phyloP scores from a whole-genome alignment of 768 basidiomycete species.

The Tulasnella sp. region DNA sequence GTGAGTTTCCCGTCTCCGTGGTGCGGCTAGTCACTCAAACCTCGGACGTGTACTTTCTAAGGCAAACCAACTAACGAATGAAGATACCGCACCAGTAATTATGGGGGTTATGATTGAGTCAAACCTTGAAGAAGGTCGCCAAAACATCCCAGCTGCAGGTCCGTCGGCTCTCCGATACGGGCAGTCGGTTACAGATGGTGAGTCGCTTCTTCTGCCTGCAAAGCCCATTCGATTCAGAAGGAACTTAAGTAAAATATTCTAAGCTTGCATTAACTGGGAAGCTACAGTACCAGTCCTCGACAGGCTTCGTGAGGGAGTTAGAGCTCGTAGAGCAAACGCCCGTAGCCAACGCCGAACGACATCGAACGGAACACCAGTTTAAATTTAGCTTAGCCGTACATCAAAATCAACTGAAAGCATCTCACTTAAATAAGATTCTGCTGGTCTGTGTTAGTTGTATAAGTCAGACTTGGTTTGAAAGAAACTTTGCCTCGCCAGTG shows the following conservation, averaged over 20 bases:
- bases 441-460: background rate
- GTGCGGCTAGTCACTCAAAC: background rate
- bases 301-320: slow-evolving; percentile 81
- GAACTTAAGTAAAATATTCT: slow-evolving; percentile 4
- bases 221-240: slow-evolving; percentile 32
- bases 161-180: slow-evolving; percentile 73
- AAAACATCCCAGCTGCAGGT: slow-evolving; percentile 73
- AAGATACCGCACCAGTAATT: slow-evolving; percentile 66
- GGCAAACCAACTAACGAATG: slow-evolving; percentile 68
- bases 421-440: background rate
- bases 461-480: background rate
- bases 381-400: background rate
- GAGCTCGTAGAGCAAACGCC: slow-evolving; percentile 49
- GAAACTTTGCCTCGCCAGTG: background rate
- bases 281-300: slow-evolving; percentile 77
- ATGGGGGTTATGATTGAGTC: slow-evolving; percentile 97
- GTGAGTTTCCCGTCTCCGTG: slow-evolving; percentile 44
- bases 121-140: slow-evolving; percentile 70
- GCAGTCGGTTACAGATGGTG: slow-evolving; percentile 73
- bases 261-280: slow-evolving; percentile 85
- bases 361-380: background rate
- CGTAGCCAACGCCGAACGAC: background rate
- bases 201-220: slow-evolving; percentile 27
- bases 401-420: background rate
- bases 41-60: slow-evolving; percentile 33